Evolutionary conservation across 768 basidiomycete genomes (phyloP), one percentile per base, ranked within the genome.

Genomic region (Trametes meyenii): DNA sequence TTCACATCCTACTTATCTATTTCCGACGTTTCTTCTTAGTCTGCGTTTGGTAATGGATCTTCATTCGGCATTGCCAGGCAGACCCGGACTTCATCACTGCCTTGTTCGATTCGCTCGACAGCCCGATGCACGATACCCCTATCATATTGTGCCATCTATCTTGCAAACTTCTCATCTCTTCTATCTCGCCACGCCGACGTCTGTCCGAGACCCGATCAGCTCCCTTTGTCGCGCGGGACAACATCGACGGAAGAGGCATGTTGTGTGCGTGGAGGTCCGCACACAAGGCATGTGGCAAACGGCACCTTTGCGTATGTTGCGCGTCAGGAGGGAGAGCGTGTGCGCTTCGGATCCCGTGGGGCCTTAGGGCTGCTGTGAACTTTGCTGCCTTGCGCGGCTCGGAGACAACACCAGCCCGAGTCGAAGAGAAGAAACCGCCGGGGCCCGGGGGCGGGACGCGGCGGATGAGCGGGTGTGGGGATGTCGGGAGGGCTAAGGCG

Each of bases 1-100:
- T 38, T 45, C 46, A 43, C 50, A 45, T 46, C 29, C 43, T 36
- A 54, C 62, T 59, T 56, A 64, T 60, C 62, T 63, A 63, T 63
- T 23, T 48, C 26, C 29, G 36, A 13, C 52, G 17, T n/a, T 39
- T 43, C 38, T 62, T 53, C 24, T 24, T 35, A 19, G 36, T 48
- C 42, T 45, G 17, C 35, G 42, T 39, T 50, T 26, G 55, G 44
- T 53, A 62, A 58, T 58, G 57, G 52, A 63, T 54, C 45, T 50
- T 23, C 52, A 38, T 45, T 48, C 45, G 50, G 48, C 51, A 57
- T 54, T n/a, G 56, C 42, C 2, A 17, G 17, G 40, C 17, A 33
- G 40, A 42, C 39, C 49, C 51, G 19, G 55, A 42, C 43, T 29
- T 24, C 14, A 5, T 21, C 35, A 13, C 12, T 8, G 5, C 21